Percentiles rank a stretch among this genome's conserved stretches.
These are phyloP conservation scores for Acorus calamus DNA, from an alignment of 106 monocot genomes.

Conservation along the genomic window DNA sequence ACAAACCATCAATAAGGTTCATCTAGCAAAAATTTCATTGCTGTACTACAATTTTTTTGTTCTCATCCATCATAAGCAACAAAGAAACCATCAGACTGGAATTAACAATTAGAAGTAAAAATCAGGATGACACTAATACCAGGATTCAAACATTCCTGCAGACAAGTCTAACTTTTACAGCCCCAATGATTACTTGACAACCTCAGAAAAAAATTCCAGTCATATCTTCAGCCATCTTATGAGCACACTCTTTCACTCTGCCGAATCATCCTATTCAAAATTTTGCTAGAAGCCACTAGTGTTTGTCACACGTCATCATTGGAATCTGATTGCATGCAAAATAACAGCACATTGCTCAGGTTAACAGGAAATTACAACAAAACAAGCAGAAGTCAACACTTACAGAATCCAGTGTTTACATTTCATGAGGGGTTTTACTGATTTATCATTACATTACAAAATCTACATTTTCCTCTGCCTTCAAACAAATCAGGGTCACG, in stretches of 20 bases:
- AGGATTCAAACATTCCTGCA: no score
- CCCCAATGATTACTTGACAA: background rate
- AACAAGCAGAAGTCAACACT: background rate
- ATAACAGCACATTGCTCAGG: conserved; percentile 9
- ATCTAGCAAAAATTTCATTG: no score
- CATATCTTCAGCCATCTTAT: background rate
- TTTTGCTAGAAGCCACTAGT: conserved; percentile 11
- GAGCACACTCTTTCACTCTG: conserved; percentile 10
- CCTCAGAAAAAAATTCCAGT: background rate
- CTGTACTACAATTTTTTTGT: no score
- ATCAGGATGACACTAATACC: no score
- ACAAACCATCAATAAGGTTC: no score
- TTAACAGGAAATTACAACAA: background rate
- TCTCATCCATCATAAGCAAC: no score
- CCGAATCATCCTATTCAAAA: conserved; percentile 1
- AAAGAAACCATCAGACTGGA: no score
- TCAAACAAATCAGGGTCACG: no score
- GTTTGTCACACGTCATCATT: conserved; percentile 27
- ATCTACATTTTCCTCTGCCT: no score
- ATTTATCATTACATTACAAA: no score
- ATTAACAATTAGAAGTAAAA: no score
- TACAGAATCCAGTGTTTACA: background rate
- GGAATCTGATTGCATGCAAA: conserved; percentile 23
- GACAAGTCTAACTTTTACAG: no score
- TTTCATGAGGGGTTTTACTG: background rate